phyloP scores from a whole-genome alignment of 805 yeast genomes.

The Spathaspora hagerdaliae region DNA sequence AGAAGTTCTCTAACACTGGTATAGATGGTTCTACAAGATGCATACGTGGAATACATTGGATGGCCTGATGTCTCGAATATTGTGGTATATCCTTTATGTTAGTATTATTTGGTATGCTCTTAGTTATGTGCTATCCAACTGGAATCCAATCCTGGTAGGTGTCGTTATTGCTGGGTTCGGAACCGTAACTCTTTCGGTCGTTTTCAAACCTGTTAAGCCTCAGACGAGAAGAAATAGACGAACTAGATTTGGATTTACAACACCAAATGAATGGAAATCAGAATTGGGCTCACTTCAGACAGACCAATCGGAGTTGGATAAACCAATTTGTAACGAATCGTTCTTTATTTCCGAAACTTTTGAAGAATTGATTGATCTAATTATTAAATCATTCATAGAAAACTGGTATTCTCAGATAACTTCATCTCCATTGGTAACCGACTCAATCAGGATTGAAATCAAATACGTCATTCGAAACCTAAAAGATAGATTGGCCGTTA shows the following conservation, averaged over 20 bases:
- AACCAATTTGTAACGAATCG: slow-evolving; percentile 42
- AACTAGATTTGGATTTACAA: slow-evolving; percentile 4
- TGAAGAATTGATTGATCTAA: slow-evolving; percentile 44
- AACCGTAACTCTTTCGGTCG: background rate
- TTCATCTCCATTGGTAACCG: slow-evolving; percentile 22
- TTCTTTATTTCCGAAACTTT: slow-evolving; percentile 50
- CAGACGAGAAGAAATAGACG: background rate
- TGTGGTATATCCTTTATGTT: background rate
- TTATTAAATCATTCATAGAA: slow-evolving; percentile 50
- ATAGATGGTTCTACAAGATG: no score
- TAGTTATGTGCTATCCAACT: background rate
- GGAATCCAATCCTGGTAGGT: background rate
- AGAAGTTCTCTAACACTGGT: no score
- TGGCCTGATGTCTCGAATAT: no score
- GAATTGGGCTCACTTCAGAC: slow-evolving; percentile 19
- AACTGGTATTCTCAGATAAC: slow-evolving; percentile 55
- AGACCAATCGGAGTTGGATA: slow-evolving; percentile 15
- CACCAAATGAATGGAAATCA: slow-evolving; percentile 9
- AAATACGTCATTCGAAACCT: slow-evolving; percentile 38
- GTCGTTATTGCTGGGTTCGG: background rate
- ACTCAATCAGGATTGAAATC: slow-evolving; percentile 43
- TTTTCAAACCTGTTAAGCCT: background rate
- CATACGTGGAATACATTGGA: no score
- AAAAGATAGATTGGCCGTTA: slow-evolving; percentile 32
- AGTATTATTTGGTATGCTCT: background rate